These are phyloP conservation scores for Mycotypha africana DNA, from an alignment of 371 early-diverging fungal genomes.

Conservation along the genomic window DNA sequence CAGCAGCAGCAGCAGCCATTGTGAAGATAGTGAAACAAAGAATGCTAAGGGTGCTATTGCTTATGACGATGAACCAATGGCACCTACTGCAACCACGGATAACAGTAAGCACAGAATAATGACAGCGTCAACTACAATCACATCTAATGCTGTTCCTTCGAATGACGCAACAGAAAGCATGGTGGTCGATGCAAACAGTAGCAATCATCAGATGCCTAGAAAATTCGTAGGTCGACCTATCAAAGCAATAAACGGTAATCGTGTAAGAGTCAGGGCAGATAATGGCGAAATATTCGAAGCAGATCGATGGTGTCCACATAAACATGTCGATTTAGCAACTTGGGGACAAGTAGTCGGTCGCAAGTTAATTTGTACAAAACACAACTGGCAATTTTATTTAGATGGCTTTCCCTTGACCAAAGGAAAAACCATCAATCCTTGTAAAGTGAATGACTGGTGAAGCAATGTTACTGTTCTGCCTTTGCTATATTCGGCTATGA, in stretches of 20 bases:
- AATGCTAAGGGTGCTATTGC: no score
- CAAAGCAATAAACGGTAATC: constrained; percentile 38
- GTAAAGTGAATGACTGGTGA: constrained; percentile 63
- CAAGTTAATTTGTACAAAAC: constrained; percentile 57
- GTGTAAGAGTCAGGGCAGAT: constrained; percentile 49
- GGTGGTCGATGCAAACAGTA: no score
- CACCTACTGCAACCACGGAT: not conserved
- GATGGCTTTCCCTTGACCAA: constrained; percentile 34
- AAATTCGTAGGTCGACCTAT: constrained; percentile 33
- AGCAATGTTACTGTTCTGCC: not conserved
- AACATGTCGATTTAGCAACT: constrained; percentile 58
- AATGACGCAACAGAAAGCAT: no score
- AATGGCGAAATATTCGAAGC: constrained; percentile 57
- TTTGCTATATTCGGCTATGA: not conserved
- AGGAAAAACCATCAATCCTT: constrained; percentile 51
- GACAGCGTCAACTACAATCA: not conserved
- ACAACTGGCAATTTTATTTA: constrained; percentile 59
- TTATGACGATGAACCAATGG: constrained; percentile 5
- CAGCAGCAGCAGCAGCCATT: constrained; percentile 18
- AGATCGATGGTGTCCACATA: constrained; percentile 67
- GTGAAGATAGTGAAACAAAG: constrained; percentile 2
- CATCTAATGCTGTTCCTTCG: no score
- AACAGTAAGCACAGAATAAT: no score
- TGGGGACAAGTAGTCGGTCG: constrained; percentile 60
- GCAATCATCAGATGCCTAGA: constrained; percentile 3